A percentile compares a stretch with the other conserved stretches of the same genome.
Conservation (phyloP, 129 eudicot genomes). For the Tagetes erecta region DNA sequence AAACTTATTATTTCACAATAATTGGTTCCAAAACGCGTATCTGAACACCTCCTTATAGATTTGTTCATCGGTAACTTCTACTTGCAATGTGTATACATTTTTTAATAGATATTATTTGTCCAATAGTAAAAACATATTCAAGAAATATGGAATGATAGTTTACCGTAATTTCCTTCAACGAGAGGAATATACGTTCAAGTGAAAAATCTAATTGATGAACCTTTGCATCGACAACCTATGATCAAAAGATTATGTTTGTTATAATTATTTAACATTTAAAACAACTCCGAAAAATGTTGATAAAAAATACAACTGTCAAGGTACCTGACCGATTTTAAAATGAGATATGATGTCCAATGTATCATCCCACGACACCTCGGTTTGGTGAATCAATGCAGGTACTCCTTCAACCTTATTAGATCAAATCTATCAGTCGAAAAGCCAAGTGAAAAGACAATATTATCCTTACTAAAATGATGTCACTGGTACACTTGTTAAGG, state of each 20-base stretch:
- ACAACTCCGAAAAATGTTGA: background rate
- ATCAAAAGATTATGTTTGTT: slow-evolving; percentile 7
- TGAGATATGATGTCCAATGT: slow-evolving; percentile 62
- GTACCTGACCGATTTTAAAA: slow-evolving; percentile 92
- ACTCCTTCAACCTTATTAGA: slow-evolving; percentile 80
- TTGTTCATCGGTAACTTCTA: too few relatives aligned
- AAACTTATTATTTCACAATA: background rate
- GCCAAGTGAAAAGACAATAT: background rate
- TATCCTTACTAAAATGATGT: background rate
- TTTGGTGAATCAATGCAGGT: slow-evolving; percentile 92
- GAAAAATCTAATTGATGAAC: slow-evolving; percentile 93
- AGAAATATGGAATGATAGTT: slow-evolving; percentile 16
- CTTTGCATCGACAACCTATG: slow-evolving; percentile 85
- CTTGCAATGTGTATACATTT: too few relatives aligned
- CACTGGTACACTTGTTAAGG: background rate
- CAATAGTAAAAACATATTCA: too few relatives aligned
- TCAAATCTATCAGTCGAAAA: slow-evolving; percentile 3
- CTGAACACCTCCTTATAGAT: background rate
- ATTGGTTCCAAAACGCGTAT: background rate
- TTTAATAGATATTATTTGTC: background rate
- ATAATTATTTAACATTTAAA: slow-evolving; percentile 8
- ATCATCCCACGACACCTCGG: slow-evolving; percentile 94
- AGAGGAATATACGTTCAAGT: slow-evolving; percentile 75
- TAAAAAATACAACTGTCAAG: slow-evolving; percentile 9
- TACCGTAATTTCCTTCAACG: slow-evolving; percentile 84